phyloP scores from a whole-genome alignment of 2,329 filamentous ascomycete genomes.

The Penicillium sp. region DNA sequence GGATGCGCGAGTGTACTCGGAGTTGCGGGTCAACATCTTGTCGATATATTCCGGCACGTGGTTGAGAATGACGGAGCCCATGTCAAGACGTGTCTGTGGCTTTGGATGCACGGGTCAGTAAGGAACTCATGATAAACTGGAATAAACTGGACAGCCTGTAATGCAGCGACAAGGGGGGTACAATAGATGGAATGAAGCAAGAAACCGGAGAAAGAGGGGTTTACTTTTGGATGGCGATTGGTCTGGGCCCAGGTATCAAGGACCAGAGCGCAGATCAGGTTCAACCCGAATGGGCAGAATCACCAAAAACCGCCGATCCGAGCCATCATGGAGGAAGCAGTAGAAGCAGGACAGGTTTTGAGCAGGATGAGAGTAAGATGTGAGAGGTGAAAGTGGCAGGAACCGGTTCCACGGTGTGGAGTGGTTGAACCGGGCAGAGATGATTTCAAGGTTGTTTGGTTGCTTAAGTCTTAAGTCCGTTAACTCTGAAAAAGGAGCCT shows the following conservation, averaged over 20 bases:
- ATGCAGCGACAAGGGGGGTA: neutral
- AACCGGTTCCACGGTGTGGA: constrained; percentile 15
- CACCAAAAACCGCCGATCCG: neutral
- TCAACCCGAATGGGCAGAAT: neutral
- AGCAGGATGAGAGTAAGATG: neutral
- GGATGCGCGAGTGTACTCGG: constrained; percentile 29
- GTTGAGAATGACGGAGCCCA: constrained; percentile 57
- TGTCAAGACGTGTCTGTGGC: constrained; percentile 40
- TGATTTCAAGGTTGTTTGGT: too few species aligned
- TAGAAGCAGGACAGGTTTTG: neutral
- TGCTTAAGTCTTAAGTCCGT: neutral
- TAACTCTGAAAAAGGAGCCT: neutral
- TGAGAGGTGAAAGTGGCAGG: neutral
- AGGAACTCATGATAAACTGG: constrained; percentile 10
- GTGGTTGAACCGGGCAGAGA: constrained; percentile 5
- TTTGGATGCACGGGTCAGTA: constrained; percentile 9
- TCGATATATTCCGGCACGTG: constrained; percentile 69
- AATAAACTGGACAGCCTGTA: neutral
- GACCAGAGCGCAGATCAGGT: constrained; percentile 1
- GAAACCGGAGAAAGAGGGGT: constrained; percentile 6
- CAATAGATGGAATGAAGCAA: neutral
- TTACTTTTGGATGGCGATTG: constrained; percentile 13
- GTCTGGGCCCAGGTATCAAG: neutral
- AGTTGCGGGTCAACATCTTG: constrained; percentile 57
- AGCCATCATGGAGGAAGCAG: neutral